Evolutionary conservation across 768 basidiomycete genomes (phyloP), one percentile per base, ranked within the genome.

Genomic region (Leccinellum luteum): DNA sequence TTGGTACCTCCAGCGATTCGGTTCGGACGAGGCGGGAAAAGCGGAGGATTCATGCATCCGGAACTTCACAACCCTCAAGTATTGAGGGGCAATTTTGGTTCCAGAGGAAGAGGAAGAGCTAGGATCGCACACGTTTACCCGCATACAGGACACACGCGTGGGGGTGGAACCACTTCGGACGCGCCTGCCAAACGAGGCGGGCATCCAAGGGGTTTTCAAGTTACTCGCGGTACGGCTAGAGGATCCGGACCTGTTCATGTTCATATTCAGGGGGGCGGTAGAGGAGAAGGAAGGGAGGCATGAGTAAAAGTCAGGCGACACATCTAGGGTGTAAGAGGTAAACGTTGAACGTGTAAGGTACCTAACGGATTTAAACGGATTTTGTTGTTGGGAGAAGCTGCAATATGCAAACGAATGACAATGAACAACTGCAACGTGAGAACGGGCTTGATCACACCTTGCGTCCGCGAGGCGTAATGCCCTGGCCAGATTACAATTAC

Each of bases 1-100:
- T 79, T 92, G 55, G 81, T 92, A 1, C 90, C 90, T 4, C 73
- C 82, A 3, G 79, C 86, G 0, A 80, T 92, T 43, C 80, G 85
- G 13, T 92, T 92, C 58, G 90, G 90, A 25, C 78, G 89, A 38
- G 90, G 90, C 0, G 85, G 84, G 4, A 82, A 79, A 61, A 73
- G 68, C 21, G 80, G 79, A 27, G 85, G 82, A 7, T 82, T 86
- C 60, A 75, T 68, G 34, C 71, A 75, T 50, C 68, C 69, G 8
- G 69, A 71, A 53, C 27, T 65, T 38, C 70, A 72, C 41, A 72
- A 73, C 23, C 72, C 70, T 1, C 71, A 73, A 49, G 72, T 73
- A 14, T 19, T 10, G 35, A 64, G 61, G 34, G 62, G 66, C 0
- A 72, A 56, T 41, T 73, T 72, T 50, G 70, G 72, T 27, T 38